phyloP scores from a whole-genome alignment of 1,284 basidiomycete genomes.

The Flammula alnicola region DNA sequence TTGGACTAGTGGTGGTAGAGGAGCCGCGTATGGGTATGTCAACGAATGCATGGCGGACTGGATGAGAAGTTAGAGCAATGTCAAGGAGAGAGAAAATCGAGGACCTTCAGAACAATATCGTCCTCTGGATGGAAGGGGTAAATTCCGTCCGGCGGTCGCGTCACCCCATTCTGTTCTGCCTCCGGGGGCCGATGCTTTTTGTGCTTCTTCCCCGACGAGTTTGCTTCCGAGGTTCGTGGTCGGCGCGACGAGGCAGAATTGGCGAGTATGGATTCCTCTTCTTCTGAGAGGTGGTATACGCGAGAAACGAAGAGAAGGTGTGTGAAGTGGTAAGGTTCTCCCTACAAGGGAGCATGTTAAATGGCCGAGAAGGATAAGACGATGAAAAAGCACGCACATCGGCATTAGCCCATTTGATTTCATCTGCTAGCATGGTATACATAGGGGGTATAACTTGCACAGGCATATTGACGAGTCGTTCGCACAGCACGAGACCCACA shows the following conservation, averaged over 20 bases:
- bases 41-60: slow-evolving; percentile 65
- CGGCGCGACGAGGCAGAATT: slow-evolving; percentile 39
- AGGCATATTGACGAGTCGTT: slow-evolving; percentile 92
- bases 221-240: slow-evolving; percentile 37
- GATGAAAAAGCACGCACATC: slow-evolving; percentile 49
- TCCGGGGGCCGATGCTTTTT: slow-evolving; percentile 36
- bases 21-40: slow-evolving; percentile 70
- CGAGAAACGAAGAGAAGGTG: slow-evolving; percentile 79
- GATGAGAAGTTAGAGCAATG: slow-evolving; percentile 1
- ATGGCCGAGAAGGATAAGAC: not conserved
- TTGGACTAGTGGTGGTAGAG: slow-evolving; percentile 33
- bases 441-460: slow-evolving; percentile 88
- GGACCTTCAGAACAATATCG: slow-evolving; percentile 70
- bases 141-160: slow-evolving; percentile 48
- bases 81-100: slow-evolving; percentile 12
- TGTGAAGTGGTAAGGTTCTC: slow-evolving; percentile 70
- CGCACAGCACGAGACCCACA: slow-evolving; percentile 83
- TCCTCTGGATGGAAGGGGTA: slow-evolving; percentile 90
- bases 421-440: slow-evolving; percentile 85
- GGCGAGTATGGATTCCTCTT: slow-evolving; percentile 54
- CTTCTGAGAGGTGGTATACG: slow-evolving; percentile 66
- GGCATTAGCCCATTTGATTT: slow-evolving; percentile 72
- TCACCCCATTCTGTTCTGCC: slow-evolving; percentile 26
- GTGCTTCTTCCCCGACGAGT: slow-evolving; percentile 34
- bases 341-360: slow-evolving; percentile 42